Evolutionary conservation across 1,139 yeast species (phyloP).

Genomic region (Pichia sorboxylosa): DNA sequence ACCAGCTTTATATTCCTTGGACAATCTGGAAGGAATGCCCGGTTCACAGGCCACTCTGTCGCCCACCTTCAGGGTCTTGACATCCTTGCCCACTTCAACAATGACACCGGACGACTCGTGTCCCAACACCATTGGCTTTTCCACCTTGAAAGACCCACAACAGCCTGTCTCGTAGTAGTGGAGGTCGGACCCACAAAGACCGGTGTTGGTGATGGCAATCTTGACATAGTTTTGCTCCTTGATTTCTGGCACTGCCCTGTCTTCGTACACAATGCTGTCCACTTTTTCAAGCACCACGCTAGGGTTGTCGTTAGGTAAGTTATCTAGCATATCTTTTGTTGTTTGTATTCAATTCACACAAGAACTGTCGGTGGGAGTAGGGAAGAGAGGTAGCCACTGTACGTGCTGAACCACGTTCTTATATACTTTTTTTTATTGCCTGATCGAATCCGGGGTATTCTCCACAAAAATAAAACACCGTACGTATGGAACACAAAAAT

Average conservation of each 20-base stretch:
- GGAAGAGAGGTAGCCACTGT: too few species aligned
- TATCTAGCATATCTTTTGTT: neutral
- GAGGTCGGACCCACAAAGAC: slow-evolving; percentile 82
- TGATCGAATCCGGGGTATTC: too few species aligned
- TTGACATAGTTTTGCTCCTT: slow-evolving; percentile 58
- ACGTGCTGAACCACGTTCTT: too few species aligned
- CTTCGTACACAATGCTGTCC: slow-evolving; percentile 54
- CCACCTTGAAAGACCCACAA: slow-evolving; percentile 60
- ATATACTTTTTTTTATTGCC: too few species aligned
- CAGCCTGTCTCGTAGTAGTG: slow-evolving; percentile 74
- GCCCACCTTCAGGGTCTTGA: slow-evolving; percentile 52
- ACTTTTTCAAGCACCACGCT: slow-evolving; percentile 59
- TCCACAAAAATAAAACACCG: too few species aligned
- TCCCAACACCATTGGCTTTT: slow-evolving; percentile 27
- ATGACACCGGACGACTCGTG: slow-evolving; percentile 49
- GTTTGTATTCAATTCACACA: too few species aligned
- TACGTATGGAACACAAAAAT: too few species aligned
- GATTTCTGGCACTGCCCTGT: slow-evolving; percentile 53
- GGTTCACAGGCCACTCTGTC: slow-evolving; percentile 81
- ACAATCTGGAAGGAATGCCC: slow-evolving; percentile 64
- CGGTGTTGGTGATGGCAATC: slow-evolving; percentile 66
- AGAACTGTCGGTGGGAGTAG: too few species aligned
- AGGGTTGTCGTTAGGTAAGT: slow-evolving; percentile 33
- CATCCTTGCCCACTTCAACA: slow-evolving; percentile 52
- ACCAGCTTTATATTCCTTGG: slow-evolving; percentile 66